These are phyloP conservation scores for Diaporthe velutina DNA, from an alignment of 2,329 filamentous ascomycete species.

Conservation along the genomic window DNA sequence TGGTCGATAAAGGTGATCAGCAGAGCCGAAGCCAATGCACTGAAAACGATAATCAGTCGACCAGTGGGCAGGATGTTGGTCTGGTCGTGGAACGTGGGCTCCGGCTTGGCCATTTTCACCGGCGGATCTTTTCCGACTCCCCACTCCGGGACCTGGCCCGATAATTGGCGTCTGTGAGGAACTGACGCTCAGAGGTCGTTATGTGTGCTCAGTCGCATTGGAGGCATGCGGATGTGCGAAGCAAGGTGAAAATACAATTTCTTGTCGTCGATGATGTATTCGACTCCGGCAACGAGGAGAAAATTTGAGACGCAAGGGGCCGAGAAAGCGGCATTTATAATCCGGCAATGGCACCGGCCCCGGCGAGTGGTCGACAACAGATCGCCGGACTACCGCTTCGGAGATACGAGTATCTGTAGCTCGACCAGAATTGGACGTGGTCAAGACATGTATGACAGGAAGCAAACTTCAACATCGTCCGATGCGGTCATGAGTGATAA, in stretches of 20 bases:
- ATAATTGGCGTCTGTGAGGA: background rate
- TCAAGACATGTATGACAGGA: background rate
- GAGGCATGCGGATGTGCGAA: background rate
- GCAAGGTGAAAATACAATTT: no score
- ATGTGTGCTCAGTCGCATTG: no score
- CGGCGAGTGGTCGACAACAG: slow-evolving; percentile 2
- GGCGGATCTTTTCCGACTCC: background rate
- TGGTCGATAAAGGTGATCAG: slow-evolving; percentile 70
- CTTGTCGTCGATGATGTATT: background rate
- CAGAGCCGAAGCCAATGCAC: slow-evolving; percentile 63
- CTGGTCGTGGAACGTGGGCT: slow-evolving; percentile 58
- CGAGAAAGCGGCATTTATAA: slow-evolving; percentile 8
- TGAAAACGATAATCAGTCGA: slow-evolving; percentile 64
- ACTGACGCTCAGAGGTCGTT: background rate
- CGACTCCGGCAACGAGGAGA: background rate
- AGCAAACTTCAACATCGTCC: background rate
- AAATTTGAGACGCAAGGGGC: background rate
- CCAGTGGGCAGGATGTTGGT: slow-evolving; percentile 67
- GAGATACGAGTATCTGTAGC: slow-evolving; percentile 27
- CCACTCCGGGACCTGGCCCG: background rate
- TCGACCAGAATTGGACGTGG: background rate
- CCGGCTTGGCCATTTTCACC: slow-evolving; percentile 31
- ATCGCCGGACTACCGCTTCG: slow-evolving; percentile 18
- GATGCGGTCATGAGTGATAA: background rate
- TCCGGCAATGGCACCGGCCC: slow-evolving; percentile 6